A percentile compares a stretch with the other conserved stretches of the same genome.
phyloP scores from a whole-genome alignment of 768 basidiomycete genomes.

The Flagelloscypha sp. region DNA sequence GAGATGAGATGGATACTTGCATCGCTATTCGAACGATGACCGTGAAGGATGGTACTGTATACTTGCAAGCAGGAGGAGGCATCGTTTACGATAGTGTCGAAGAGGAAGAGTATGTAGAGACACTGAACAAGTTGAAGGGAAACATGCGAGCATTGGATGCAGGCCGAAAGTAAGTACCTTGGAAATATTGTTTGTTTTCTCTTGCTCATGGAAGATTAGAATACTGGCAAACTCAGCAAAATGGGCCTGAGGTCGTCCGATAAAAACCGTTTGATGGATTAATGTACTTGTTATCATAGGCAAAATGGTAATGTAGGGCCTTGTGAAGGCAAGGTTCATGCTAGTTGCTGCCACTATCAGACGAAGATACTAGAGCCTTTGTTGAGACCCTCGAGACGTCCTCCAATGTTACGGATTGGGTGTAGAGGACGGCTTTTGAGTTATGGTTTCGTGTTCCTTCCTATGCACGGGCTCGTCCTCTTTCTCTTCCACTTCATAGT shows the following conservation, averaged over 20 bases:
- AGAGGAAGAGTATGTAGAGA: conserved; percentile 95
- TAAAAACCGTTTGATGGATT: conserved; percentile 11
- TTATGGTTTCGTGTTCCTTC: too few relatives aligned
- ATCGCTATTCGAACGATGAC: conserved; percentile 98
- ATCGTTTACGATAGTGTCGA: conserved; percentile 97
- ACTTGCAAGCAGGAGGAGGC: conserved; percentile 93
- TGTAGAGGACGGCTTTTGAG: too few relatives aligned
- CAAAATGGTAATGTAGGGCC: too few relatives aligned
- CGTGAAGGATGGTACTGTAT: conserved; percentile 87
- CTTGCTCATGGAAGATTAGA: conserved; percentile 31
- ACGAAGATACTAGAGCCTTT: too few relatives aligned
- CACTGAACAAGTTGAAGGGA: conserved; percentile 86
- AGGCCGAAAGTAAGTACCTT: conserved; percentile 71
- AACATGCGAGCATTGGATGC: conserved; percentile 80
- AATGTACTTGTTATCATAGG: too few relatives aligned
- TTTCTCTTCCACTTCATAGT: too few relatives aligned
- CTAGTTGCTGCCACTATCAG: too few relatives aligned
- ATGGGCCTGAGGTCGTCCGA: conserved; percentile 20
- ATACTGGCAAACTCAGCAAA: conserved; percentile 63
- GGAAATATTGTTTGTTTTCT: conserved; percentile 1
- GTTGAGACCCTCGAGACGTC: too few relatives aligned
- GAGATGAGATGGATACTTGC: conserved; percentile 95
- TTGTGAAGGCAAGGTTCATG: too few relatives aligned
- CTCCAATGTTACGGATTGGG: too few relatives aligned
- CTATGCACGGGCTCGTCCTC: too few relatives aligned